These are phyloP conservation scores for Lasiodiplodia citricola DNA, from an alignment of 2,329 filamentous ascomycete species.

Conservation along the genomic window DNA sequence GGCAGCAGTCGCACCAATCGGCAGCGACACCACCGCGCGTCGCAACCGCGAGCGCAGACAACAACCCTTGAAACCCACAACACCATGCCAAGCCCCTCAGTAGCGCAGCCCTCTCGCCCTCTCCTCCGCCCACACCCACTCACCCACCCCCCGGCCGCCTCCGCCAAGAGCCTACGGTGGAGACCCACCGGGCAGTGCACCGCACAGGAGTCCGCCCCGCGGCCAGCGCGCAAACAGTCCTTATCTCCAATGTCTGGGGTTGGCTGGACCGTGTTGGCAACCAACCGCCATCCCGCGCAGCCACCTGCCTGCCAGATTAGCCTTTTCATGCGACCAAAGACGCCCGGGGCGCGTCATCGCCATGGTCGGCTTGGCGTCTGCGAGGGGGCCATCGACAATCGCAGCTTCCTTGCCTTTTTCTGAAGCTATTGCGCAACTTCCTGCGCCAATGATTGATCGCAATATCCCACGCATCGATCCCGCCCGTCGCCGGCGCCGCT, in stretches of 20 bases:
- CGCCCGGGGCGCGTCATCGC: too few species aligned
- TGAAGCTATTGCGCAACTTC: not conserved
- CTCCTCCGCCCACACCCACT: not conserved
- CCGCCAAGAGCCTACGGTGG: not conserved
- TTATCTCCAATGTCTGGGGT: not conserved
- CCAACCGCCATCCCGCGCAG: not conserved
- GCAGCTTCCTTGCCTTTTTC: not conserved
- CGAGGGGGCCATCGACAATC: not conserved
- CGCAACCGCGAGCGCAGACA: not conserved
- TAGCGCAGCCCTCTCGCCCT: not conserved
- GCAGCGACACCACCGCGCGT: not conserved
- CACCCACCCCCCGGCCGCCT: not conserved
- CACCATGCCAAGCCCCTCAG: constrained; percentile 19
- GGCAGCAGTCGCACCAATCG: constrained; percentile 1
- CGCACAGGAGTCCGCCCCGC: not conserved
- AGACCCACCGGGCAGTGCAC: not conserved
- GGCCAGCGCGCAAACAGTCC: not conserved
- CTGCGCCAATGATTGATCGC: not conserved
- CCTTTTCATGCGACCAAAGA: not conserved
- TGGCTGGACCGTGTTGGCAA: not conserved
- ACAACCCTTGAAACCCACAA: constrained; percentile 9
- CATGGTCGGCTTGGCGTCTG: not conserved
- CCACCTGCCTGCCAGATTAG: not conserved
- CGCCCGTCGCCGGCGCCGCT: not conserved
- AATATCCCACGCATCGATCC: not conserved